Evolutionary conservation across 495 filamentous ascomycete genomes (phyloP), one percentile per base, ranked within the genome.

Genomic region (Pseudoneurospora amorphoporcata): DNA sequence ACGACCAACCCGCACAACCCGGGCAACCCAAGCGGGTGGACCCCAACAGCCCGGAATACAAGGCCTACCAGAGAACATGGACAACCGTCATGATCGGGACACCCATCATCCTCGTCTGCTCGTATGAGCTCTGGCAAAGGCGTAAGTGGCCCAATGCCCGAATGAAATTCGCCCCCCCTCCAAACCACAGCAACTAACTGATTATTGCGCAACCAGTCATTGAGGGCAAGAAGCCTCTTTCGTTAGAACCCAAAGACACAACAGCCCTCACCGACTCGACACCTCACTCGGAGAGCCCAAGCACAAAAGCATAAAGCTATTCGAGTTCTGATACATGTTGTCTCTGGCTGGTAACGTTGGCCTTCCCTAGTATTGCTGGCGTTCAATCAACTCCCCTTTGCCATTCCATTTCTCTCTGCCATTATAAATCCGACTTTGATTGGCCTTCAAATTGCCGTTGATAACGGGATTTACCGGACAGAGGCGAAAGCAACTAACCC

Each of bases 71-170:
- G 47, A 75, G 82, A 53, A 84, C 77, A 68, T 83, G 80, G 71
- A 78, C 75, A 7, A 74, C 76, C 37, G 39, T 82, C 38, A 84
- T 86, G 70, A 79, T 86, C 39, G 82, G 81, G 17, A 71, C 85
- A 74, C 84, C 84, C 0, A 80, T 86, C 40, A 71, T 85, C 0
- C 68, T 84, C 4, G 83, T 86, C 10, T 84, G 84, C 19, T 84
- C 84, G 3, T 85, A 81, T 71, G 80, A 73, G 45, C 72, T 86
- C 10, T 86, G 78, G 72, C 76, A 84, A 23, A 75, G 84, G 70
- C 78, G 84, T 77, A 72, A 79, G 81, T 79, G 43, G n/a, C 35
- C 7, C 17, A 14, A 4, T 69, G 12, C n/a, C 70, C 39, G 58
- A 69, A 5, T n/a, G n/a, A n/a, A n/a, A 43, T 40, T 42, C 35